Evolutionary conservation across 2,329 filamentous ascomycete species (phyloP), one percentile per base, ranked within the genome.

Genomic region (Colletotrichum tofieldiae): DNA sequence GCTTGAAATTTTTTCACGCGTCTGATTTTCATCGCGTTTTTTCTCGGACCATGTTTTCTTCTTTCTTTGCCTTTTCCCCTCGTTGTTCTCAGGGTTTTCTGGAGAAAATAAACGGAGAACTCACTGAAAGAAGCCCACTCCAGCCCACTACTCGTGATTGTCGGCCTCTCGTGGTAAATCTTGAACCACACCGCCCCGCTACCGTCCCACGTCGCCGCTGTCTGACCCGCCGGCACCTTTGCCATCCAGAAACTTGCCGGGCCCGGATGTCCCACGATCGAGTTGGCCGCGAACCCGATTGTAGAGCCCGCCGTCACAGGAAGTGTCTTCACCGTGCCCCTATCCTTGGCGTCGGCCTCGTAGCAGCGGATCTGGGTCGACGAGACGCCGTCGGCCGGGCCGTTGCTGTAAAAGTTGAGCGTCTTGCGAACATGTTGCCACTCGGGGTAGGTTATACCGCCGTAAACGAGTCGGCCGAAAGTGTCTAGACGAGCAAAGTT

Each of bases 111-210:
- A 77, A 16, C 5, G 18, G n/a, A 64, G 4, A 29, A 69, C 70
- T 72, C 47, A 72, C 82, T 82, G 60, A 82, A 75, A 49, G 81
- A 81, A 9, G 83, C 81, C 83, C 84, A 86, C 2, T 78, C 81
- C 71, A 85, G 76, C 6, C 81, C 80, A 6, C 75, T 76, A 7
- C 78, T 76, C 6, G 79, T 76, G 66, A 86, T 78, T 67, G 75
- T 80, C 20, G 84, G 83, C 20, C 79, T 76, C 73, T 80, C 78
- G 59, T 81, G 76, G 74, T 79, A 81, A 49, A 83, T 80, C 77
- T 83, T 83, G 78, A 83, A 83, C 81, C 81, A 83, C 32, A 79
- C 78, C 5, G 75, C 71, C 14, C 80, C 82, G 7, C 76, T 72
- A 3, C 80, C 80, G 66, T 80, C 78, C 78, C 79, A 83, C 20